phyloP scores from a whole-genome alignment of 331 rosid species.

The Phaseolus coccineus region DNA sequence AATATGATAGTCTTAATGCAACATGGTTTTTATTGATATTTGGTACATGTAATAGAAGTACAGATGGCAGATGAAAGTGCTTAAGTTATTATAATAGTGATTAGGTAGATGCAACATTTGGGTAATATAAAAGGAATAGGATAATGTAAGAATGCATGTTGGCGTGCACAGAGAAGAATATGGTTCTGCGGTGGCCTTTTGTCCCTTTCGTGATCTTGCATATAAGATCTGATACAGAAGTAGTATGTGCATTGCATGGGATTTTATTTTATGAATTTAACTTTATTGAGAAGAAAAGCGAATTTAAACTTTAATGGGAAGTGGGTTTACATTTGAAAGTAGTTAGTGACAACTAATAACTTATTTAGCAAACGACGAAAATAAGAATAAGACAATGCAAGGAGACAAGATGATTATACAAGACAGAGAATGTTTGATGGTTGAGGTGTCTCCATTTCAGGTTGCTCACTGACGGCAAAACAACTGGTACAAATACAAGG shows the following conservation, averaged over 20 bases:
- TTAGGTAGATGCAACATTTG: not conserved
- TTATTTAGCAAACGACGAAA: constrained; percentile 8
- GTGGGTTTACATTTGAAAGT: constrained; percentile 10
- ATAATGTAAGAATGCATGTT: not conserved
- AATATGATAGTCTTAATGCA: too few relatives aligned
- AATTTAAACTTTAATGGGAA: not conserved
- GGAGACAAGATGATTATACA: constrained; percentile 25
- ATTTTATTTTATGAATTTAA: not conserved
- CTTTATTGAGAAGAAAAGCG: not conserved
- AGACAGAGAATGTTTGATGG: constrained; percentile 9
- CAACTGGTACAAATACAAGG: constrained; percentile 11
- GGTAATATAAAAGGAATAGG: constrained; percentile 3
- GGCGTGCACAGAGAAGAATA: not conserved
- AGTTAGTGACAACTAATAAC: not conserved
- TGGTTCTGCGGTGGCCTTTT: constrained; percentile 30
- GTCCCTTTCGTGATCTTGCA: not conserved
- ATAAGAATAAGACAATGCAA: not conserved
- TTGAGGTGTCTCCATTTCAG: constrained; percentile 46
- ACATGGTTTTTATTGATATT: too few relatives aligned
- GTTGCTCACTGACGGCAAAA: constrained; percentile 1
- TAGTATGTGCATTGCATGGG: constrained; percentile 2
- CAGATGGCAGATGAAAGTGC: too few relatives aligned
- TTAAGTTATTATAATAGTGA: too few relatives aligned
- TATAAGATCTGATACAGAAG: not conserved
- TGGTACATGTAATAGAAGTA: too few relatives aligned